A percentile compares a stretch with the other conserved stretches of the same genome.
phyloP scores from a whole-genome alignment of 768 basidiomycete species.

The Termitomyces eurrhizus region DNA sequence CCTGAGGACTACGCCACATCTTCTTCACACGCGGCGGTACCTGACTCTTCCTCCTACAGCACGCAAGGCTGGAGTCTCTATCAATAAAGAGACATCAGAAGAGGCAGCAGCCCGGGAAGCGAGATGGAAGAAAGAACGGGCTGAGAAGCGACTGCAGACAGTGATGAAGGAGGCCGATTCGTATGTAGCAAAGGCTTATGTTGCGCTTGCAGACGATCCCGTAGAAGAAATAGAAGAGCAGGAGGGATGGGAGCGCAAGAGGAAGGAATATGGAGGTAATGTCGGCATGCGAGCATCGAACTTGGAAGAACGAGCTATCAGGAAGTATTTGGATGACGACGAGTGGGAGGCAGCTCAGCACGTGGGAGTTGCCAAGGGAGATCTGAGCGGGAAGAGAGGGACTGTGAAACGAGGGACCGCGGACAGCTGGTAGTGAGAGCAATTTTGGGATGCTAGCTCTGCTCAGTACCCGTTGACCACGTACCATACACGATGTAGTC shows the following conservation, averaged over 20 bases:
- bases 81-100: slow-evolving; percentile 17
- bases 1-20: slow-evolving; percentile 65
- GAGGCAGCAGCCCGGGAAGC: slow-evolving; percentile 36
- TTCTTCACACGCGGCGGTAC: slow-evolving; percentile 64
- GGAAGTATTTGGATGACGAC: slow-evolving; percentile 60
- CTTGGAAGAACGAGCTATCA: slow-evolving; percentile 50
- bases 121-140: slow-evolving; percentile 46
- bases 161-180: slow-evolving; percentile 69
- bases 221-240: slow-evolving; percentile 23
- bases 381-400: slow-evolving; percentile 2
- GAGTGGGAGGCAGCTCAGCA: slow-evolving; percentile 57
- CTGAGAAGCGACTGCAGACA: slow-evolving; percentile 56
- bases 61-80: slow-evolving; percentile 21
- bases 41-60: slow-evolving; percentile 49
- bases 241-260: slow-evolving; percentile 29
- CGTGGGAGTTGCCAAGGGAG: slow-evolving; percentile 1
- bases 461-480: neutral
- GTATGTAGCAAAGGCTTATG: slow-evolving; percentile 64
- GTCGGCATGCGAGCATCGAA: slow-evolving; percentile 5
- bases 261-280: slow-evolving; percentile 8
- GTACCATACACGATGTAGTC: neutral
- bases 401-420: neutral
- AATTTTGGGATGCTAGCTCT: neutral
- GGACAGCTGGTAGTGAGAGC: neutral
- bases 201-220: slow-evolving; percentile 56